Base-by-base conservation (phyloP, 208 protist genomes). In the Lotmaria passim region DNA sequence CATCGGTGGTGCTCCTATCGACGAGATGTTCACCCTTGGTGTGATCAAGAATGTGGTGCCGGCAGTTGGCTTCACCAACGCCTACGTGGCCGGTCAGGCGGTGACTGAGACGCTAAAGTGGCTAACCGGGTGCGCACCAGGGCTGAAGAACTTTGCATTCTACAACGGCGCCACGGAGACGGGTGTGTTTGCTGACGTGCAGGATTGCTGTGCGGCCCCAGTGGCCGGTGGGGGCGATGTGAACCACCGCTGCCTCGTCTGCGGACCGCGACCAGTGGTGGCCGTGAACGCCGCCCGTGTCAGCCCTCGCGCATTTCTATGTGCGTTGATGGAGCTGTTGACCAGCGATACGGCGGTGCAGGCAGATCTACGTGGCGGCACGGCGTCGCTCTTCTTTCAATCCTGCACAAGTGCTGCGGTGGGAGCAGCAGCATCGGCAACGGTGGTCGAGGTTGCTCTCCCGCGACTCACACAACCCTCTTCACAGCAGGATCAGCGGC, bases 31-130 rank as follows among this genome's bases (percentile, higher is more conserved):
- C 34, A 94, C 93, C 12, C 81, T 96, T 61, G 97, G 97, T 51
- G 98, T 99, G 0, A 81, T 99, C 11, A 99, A 99, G 73, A 98
- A 99, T 64, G 98, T 99, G 59, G 98, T 99, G 67, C 98, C 99
- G 2, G 98, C 98, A 0, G 98, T 99, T 31, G 97, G 98, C 34
- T 98, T 98, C 43, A 99, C 98, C 30, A 99, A 99, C 76, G 97
- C 98, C 23, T 86, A 99, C 41, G 94, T 99, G 23, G 91, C 97
- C 14, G 91, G 90, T 19, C 85, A 92, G 31, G 98, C 93, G 30
- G 91, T 96, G 6, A 94, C 93, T 33, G 97, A 99, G 78, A 84
- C 87, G 7, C 65, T 99, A 38, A 99, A 99, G 79, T 74, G 98
- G 12, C 75, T 96, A 11, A 98, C 90, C 8, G 86, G 87, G 44